Evolutionary conservation across 129 eudicot genomes (phyloP).

Genomic region (Deinandra increscens): DNA sequence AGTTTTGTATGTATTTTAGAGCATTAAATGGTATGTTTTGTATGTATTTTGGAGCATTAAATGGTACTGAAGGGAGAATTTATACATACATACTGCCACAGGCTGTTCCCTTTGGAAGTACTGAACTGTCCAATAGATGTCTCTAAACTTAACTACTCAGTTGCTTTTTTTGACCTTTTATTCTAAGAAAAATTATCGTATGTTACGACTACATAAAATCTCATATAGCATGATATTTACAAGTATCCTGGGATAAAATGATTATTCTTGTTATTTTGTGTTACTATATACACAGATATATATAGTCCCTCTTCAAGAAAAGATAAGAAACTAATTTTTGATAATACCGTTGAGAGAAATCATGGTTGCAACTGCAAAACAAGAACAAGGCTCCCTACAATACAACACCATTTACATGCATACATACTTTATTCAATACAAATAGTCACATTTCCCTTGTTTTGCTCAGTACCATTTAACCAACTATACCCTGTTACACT

Average conservation of each 20-base stretch:
- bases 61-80: slow-evolving; percentile 9
- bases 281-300: no score
- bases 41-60: slow-evolving; percentile 28
- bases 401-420: slow-evolving; percentile 15
- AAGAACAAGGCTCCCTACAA: background rate
- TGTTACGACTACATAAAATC: no score
- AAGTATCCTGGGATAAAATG: no score
- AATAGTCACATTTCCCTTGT: slow-evolving; percentile 18
- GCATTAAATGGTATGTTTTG: slow-evolving; percentile 37
- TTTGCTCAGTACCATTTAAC: slow-evolving; percentile 2
- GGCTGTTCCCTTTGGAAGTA: background rate
- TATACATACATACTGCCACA: background rate
- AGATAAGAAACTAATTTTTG: no score
- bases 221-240: no score
- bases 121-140: slow-evolving; percentile 1
- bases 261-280: no score
- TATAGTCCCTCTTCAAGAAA: no score
- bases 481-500: slow-evolving; percentile 21
- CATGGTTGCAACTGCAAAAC: background rate
- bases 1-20: slow-evolving; percentile 26
- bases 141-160: background rate
- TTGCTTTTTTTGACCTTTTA: background rate
- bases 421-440: slow-evolving; percentile 21
- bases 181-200: no score
- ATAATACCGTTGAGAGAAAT: background rate